These are phyloP conservation scores for Sporothrix pseudoabietina DNA, from an alignment of 2,329 filamentous ascomycete species.

Conservation along the genomic window DNA sequence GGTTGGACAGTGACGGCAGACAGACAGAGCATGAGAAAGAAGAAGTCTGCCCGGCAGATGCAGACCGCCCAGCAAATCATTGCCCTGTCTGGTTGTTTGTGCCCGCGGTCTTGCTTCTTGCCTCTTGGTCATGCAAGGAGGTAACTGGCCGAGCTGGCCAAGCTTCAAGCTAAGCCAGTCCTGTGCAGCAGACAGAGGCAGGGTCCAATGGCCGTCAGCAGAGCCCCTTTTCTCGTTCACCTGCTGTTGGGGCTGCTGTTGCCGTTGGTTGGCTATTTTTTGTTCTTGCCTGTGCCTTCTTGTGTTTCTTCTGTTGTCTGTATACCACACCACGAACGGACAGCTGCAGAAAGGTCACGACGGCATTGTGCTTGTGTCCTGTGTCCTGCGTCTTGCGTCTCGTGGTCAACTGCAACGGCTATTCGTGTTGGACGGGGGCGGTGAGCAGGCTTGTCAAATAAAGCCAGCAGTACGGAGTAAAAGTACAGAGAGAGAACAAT, in stretches of 20 bases:
- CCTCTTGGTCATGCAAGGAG: slow-evolving; percentile 14
- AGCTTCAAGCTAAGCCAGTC: neutral
- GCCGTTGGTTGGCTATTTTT: neutral
- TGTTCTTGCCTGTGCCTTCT: neutral
- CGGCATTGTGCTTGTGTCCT: slow-evolving; percentile 8
- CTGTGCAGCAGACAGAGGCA: neutral
- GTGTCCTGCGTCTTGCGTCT: neutral
- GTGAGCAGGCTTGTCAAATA: slow-evolving; percentile 6
- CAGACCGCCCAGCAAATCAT: slow-evolving; percentile 17
- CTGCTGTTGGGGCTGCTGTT: neutral
- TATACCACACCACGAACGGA: neutral
- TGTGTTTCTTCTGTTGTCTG: neutral
- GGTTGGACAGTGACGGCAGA: neutral
- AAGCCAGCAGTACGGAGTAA: slow-evolving; percentile 4
- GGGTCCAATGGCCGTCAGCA: slow-evolving; percentile 22
- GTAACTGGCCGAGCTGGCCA: neutral
- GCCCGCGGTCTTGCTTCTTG: neutral
- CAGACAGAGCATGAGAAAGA: neutral
- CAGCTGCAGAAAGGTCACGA: slow-evolving; percentile 18
- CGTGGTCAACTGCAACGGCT: neutral
- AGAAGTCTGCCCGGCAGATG: neutral
- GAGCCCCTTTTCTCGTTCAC: neutral
- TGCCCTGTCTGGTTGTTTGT: neutral
- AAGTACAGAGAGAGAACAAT: neutral
- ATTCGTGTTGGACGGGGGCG: neutral